Evolutionary conservation across 2,329 filamentous ascomycete genomes (phyloP), one percentile per base, ranked within the genome.

Genomic region (Paramyrothecium roridum): DNA sequence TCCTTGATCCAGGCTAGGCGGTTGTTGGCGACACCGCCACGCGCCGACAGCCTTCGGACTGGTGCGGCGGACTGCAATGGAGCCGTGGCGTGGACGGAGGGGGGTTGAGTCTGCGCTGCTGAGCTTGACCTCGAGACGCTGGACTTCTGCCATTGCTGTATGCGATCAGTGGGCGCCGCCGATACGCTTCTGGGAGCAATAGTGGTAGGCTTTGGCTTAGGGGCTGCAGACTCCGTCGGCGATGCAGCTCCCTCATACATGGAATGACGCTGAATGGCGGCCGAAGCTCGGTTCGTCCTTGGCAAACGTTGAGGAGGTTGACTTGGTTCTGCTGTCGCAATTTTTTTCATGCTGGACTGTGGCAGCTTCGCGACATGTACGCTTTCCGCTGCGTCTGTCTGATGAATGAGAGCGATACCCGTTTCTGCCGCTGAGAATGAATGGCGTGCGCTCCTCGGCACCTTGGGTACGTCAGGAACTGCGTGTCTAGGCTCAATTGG

Each of bases 1-100:
- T 51, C 49, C 33, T 19, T 51, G 49, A 51, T 51, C 49, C 49
- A 51, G 21, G 30, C 49, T 10, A 51, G 49, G 8, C 49, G 49
- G 11, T 51, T 22, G 16, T 30, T 51, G 13, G 49, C 30, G 37
- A 40, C 30, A 12, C 49, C 49, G 8, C 49, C 37, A 13, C 37
- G 26, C 8, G 30, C 33, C 16, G 49, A 51, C 3, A 20, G 3
- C 26, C 20, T 37, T 22, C 33, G 16, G 30, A 33, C 26, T 12
- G 33, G 49, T 1, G 49, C 3, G 16, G 10, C n/a, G 12, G 21
- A 13, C 13, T 26, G 12, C 3, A 30, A n/a, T 22, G 49, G 30
- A 13, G 49, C 19, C 16, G 17, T 20, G 12, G 46, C 22, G 19
- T 13, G 11, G n/a, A 10, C 33, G 7, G 33, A 34, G 11, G 48